Percentiles rank a stretch among this genome's conserved stretches.
phyloP scores from a whole-genome alignment of 495 filamentous ascomycete species.

The Annulohypoxylon stygium region DNA sequence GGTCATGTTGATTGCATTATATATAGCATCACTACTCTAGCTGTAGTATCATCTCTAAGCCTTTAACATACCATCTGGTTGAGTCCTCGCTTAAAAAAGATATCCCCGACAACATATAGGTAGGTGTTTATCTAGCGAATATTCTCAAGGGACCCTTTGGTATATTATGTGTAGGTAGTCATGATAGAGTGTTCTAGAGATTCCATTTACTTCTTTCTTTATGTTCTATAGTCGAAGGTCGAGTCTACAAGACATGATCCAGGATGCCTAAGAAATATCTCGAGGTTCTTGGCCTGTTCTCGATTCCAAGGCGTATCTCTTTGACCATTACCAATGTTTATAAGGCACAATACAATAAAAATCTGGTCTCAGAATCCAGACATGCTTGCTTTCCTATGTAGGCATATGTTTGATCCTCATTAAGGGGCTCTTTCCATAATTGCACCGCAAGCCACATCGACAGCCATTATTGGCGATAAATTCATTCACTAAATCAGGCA shows the following conservation, averaged over 20 bases:
- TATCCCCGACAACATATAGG: too few relatives aligned
- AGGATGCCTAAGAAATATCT: conserved; percentile 19
- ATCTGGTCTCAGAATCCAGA: conserved; percentile 14
- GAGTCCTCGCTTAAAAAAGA: too few relatives aligned
- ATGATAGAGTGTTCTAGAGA: conserved; percentile 30
- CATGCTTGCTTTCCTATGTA: background rate
- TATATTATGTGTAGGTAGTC: too few relatives aligned
- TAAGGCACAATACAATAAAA: conserved; percentile 5
- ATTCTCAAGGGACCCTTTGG: too few relatives aligned
- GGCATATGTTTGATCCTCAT: background rate
- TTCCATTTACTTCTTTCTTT: conserved; percentile 1
- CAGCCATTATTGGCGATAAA: background rate
- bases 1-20: too few relatives aligned
- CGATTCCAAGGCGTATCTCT: conserved; percentile 10
- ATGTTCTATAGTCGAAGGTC: background rate
- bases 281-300: conserved; percentile 27
- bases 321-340: conserved; percentile 8
- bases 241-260: background rate
- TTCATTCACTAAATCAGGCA: background rate
- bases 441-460: background rate
- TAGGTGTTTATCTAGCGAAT: too few relatives aligned
- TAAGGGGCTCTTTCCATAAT: background rate
- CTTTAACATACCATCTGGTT: too few relatives aligned
- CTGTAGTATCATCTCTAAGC: too few relatives aligned
- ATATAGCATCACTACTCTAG: too few relatives aligned